Evolutionary conservation across 1,284 basidiomycete genomes (phyloP).

Genomic region (Sanguinoderma infundibulare): DNA sequence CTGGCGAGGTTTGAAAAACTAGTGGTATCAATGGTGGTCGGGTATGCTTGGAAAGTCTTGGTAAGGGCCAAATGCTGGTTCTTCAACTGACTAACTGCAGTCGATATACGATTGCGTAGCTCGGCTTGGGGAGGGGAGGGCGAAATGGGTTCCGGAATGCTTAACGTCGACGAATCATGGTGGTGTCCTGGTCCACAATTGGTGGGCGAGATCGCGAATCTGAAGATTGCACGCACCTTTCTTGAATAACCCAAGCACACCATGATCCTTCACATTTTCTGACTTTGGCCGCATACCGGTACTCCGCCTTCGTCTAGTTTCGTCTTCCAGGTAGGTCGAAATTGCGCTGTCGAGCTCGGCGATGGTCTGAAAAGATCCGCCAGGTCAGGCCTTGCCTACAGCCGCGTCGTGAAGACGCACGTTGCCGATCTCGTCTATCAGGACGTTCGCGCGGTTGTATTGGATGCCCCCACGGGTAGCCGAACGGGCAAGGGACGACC

Average conservation of each 20-base stretch:
- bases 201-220: not conserved
- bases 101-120: conserved; percentile 45
- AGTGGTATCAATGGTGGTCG: conserved; percentile 39
- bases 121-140: conserved; percentile 18
- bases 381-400: conserved; percentile 3
- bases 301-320: conserved; percentile 24
- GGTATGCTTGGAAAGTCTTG: conserved; percentile 46
- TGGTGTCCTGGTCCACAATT: conserved; percentile 21
- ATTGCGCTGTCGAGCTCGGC: conserved; percentile 32
- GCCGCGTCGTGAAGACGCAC: conserved; percentile 40
- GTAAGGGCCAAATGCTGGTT: conserved; percentile 58
- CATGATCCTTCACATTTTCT: conserved; percentile 33
- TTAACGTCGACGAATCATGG: conserved; percentile 21
- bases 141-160: conserved; percentile 11
- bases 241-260: conserved; percentile 36
- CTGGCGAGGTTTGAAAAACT: conserved; percentile 38
- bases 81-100: conserved; percentile 58
- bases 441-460: conserved; percentile 48
- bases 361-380: conserved; percentile 32
- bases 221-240: conserved; percentile 30
- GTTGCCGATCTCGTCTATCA: conserved; percentile 65
- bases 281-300: conserved; percentile 23
- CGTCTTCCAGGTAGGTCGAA: conserved; percentile 29
- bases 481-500: conserved; percentile 45
- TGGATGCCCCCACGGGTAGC: conserved; percentile 29